phyloP scores from a whole-genome alignment of 106 monocot species.

The Dendrobium catenatum region DNA sequence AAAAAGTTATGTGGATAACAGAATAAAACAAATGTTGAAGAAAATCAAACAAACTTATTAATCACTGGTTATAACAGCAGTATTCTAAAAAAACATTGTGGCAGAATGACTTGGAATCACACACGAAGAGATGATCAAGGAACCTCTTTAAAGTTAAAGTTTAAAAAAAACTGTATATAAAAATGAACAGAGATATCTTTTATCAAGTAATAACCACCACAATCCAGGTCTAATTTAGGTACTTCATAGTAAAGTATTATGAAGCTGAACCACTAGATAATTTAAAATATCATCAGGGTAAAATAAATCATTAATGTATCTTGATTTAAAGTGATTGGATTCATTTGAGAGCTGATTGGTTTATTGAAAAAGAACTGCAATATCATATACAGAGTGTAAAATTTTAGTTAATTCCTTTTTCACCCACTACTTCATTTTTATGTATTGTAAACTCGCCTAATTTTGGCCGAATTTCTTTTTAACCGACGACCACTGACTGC shows the following conservation, averaged over 20 bases:
- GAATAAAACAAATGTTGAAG: background rate
- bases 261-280: background rate
- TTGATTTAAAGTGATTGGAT: background rate
- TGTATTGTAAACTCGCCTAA: no score
- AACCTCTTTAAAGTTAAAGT: background rate
- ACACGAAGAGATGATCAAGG: background rate
- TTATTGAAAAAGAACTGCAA: no score
- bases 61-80: background rate
- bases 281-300: background rate
- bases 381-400: no score
- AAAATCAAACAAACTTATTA: background rate
- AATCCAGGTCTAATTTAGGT: background rate
- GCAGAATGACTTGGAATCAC: background rate
- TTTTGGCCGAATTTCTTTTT: no score
- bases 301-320: background rate
- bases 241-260: background rate
- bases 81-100: background rate
- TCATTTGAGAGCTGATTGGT: background rate
- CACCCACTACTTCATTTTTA: no score
- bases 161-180: background rate
- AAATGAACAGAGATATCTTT: background rate
- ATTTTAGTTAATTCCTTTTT: no score
- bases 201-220: background rate
- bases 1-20: background rate
- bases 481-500: no score